Base-by-base conservation (phyloP, 805 yeast genomes). In the Myxozyma neotropica region DNA sequence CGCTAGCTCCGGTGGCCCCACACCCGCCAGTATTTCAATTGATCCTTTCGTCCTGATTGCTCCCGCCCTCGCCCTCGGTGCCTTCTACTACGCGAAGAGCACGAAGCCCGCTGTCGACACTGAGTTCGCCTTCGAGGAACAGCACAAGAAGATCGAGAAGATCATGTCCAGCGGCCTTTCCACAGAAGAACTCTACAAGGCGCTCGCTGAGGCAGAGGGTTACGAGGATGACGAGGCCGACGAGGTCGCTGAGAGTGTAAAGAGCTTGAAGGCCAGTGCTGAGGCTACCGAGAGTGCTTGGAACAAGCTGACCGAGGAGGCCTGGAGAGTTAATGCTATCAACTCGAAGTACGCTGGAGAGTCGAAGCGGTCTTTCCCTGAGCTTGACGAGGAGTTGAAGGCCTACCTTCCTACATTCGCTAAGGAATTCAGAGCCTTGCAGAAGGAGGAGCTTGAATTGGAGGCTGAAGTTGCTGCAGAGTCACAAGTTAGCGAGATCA, bases 1-100 rank as follows among this genome's bases (percentile, higher is more conserved):
- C 45, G 53, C 58, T 33, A 38, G 47, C 44, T 39, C 47, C 24
- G 40, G 19, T 23, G 36, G 31, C 13, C n/a, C 33, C 31, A 17
- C 47, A 19, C 15, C 38, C 40, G 39, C 48, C 17, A 45, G 42
- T 36, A 8, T 38, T 19, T 19, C 42, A 35, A 17, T 53, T 27
- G 57, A 46, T 38, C 57, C 52, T 15, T 26, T 44, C 39, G 26
- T 21, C 31, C 26, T 53, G 27, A 23, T 36, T 26, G 15, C 29
- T 6, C 51, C 51, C 26, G 51, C 26, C 27, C 8, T 45, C 45
- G 35, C 51, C 19, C n/a, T 45, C 45, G 57, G 51, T 17, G 40
- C 36, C 36, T 35, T 23, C 46, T 23, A 33, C 39, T 53, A 53
- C 51, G 19, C n/a, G 33, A 40, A 42, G 48, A 23, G 24, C 29